phyloP scores from a whole-genome alignment of 192 early-diverging fungal genomes.

The Phlyctochytrium planicorne region DNA sequence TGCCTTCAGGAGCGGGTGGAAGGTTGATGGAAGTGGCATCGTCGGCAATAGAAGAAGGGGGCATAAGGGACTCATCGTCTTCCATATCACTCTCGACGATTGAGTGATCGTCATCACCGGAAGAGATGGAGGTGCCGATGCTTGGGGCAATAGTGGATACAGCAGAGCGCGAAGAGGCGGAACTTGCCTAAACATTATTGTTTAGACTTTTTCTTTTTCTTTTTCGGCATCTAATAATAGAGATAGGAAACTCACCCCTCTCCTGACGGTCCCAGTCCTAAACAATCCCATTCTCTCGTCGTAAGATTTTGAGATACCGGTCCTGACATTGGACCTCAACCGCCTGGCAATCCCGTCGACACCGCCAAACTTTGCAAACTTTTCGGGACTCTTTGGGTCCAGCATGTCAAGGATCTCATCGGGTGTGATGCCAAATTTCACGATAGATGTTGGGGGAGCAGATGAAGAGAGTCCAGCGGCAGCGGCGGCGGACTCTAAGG shows the following conservation, averaged over 20 bases:
- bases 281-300: constrained; percentile 9
- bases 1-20: not conserved
- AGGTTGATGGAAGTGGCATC: not conserved
- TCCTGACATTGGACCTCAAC: constrained; percentile 31
- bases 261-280: not conserved
- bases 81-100: not conserved
- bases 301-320: constrained; percentile 23
- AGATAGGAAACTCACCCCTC: not conserved
- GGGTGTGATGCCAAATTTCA: constrained; percentile 26
- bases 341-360: constrained; percentile 28
- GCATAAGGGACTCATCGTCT: not conserved
- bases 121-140: constrained; percentile 13
- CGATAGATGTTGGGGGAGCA: not conserved
- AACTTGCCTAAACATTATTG: too few relatives aligned
- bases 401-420: constrained; percentile 41
- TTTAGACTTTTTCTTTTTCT: too few relatives aligned
- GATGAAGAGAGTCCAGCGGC: not conserved
- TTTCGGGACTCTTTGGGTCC: constrained; percentile 40
- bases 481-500: not conserved
- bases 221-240: too few relatives aligned
- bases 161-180: too few relatives aligned
- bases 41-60: not conserved
- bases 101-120: not conserved
- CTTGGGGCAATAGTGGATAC: too few relatives aligned
- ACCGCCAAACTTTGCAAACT: constrained; percentile 33